phyloP scores from a whole-genome alignment of 768 basidiomycete genomes.

The Amanita muscaria region DNA sequence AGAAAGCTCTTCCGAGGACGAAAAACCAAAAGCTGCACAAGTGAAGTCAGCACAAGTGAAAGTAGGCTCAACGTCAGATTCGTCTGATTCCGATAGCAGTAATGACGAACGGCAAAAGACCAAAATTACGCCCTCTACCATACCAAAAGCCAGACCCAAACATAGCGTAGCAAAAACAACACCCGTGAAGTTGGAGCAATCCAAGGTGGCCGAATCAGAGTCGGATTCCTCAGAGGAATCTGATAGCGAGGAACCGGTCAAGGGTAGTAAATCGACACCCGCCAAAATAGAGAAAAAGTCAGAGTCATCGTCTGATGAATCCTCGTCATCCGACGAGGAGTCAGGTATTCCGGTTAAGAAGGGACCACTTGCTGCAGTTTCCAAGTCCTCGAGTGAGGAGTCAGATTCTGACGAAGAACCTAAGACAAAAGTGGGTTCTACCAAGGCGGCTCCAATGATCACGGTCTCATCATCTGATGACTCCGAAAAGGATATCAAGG shows the following conservation, averaged over 20 bases:
- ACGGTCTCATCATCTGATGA: too few relatives aligned
- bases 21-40: slow-evolving; percentile 48
- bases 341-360: slow-evolving; percentile 19
- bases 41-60: slow-evolving; percentile 32
- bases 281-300: too few relatives aligned
- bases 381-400: slow-evolving; percentile 7
- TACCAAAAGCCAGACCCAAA: slow-evolving; percentile 12
- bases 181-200: slow-evolving; percentile 10
- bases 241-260: background rate
- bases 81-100: slow-evolving; percentile 17
- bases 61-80: slow-evolving; percentile 26
- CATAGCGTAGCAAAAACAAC: background rate
- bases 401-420: slow-evolving; percentile 12
- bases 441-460: background rate
- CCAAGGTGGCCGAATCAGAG: slow-evolving; percentile 13
- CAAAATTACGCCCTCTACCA: slow-evolving; percentile 17
- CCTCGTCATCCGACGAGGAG: slow-evolving; percentile 19
- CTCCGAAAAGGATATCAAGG: background rate
- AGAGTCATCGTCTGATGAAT: slow-evolving; percentile 19
- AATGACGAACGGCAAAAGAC: slow-evolving; percentile 24
- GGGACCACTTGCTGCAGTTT: background rate
- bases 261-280: too few relatives aligned
- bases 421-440: slow-evolving; percentile 7
- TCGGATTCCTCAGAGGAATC: background rate
- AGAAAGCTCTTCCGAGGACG: slow-evolving; percentile 41